Conservation (phyloP, 202 grass and related monocot species). For the Panicum virgatum region DNA sequence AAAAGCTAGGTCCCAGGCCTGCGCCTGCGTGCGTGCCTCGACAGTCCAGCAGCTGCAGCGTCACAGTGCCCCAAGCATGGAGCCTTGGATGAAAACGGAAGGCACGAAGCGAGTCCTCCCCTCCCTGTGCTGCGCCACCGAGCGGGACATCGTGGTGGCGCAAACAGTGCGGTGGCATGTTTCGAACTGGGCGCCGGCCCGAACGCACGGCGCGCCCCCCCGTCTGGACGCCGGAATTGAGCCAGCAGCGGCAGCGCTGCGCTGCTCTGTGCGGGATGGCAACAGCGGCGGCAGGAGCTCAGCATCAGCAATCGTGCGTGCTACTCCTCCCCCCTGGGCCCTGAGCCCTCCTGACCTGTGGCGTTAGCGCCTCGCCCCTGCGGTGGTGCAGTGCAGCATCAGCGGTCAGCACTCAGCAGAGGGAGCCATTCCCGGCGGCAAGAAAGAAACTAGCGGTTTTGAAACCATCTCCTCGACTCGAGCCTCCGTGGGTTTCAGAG, state of each 20-base stretch:
- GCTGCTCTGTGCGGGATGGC: background rate
- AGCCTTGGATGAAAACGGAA: too few relatives aligned
- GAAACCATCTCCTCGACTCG: too few relatives aligned
- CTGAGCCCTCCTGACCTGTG: background rate
- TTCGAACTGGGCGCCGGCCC: too few relatives aligned
- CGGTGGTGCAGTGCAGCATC: background rate
- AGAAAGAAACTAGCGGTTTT: too few relatives aligned
- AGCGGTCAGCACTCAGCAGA: background rate
- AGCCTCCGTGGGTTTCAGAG: background rate
- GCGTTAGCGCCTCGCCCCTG: background rate
- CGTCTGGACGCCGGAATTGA: constrained; percentile 15
- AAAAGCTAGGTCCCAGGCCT: background rate
- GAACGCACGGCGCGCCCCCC: too few relatives aligned
- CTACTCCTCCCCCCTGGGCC: background rate
- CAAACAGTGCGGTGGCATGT: background rate
- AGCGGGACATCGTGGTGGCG: too few relatives aligned
- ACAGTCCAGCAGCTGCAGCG: too few relatives aligned
- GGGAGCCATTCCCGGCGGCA: background rate
- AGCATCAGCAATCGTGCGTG: constrained; percentile 16
- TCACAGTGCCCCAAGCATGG: too few relatives aligned
- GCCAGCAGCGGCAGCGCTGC: constrained; percentile 4
- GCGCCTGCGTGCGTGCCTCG: background rate
- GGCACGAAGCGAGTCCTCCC: too few relatives aligned
- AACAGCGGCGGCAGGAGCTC: background rate
- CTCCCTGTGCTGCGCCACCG: background rate